These are phyloP conservation scores for Tetrahymena elliotti DNA, from an alignment of 73 alveolate species.

Conservation along the genomic window DNA sequence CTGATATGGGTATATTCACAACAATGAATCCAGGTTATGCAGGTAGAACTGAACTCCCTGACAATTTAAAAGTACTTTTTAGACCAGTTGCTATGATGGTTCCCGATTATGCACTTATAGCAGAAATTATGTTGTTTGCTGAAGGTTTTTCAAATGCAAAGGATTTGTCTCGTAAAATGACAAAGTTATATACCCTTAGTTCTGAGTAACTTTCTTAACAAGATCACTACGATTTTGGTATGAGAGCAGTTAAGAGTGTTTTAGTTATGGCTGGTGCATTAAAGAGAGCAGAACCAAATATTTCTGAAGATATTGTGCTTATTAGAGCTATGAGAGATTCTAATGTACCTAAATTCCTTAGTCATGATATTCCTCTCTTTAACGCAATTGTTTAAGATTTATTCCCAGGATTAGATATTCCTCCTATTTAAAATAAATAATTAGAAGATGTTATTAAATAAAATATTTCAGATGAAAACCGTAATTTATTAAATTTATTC, in stretches of 20 bases:
- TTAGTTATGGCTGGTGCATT: slow-evolving; percentile 91
- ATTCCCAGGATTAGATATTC: slow-evolving; percentile 85
- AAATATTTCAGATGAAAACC: slow-evolving; percentile 23
- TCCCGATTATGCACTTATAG: slow-evolving; percentile 89
- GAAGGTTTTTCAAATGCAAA: slow-evolving; percentile 93
- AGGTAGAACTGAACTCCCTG: slow-evolving; percentile 99
- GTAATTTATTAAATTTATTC: not conserved
- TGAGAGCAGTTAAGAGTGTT: slow-evolving; percentile 98
- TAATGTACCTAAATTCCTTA: slow-evolving; percentile 83
- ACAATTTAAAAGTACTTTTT: slow-evolving; percentile 85
- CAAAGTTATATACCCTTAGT: slow-evolving; percentile 84
- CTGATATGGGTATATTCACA: slow-evolving; percentile 89
- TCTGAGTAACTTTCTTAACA: slow-evolving; percentile 84
- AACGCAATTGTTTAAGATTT: slow-evolving; percentile 85
- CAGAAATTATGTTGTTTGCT: slow-evolving; percentile 93
- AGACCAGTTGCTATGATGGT: slow-evolving; percentile 89
- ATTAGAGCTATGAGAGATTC: slow-evolving; percentile 93
- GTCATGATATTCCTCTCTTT: slow-evolving; percentile 83
- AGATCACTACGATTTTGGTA: slow-evolving; percentile 99
- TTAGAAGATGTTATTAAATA: slow-evolving; percentile 55
- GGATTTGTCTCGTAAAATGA: slow-evolving; percentile 90
- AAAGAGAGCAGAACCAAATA: slow-evolving; percentile 80
- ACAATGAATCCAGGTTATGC: slow-evolving; percentile 99
- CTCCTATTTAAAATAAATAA: slow-evolving; percentile 55
- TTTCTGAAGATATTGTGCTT: slow-evolving; percentile 84